A percentile compares a stretch with the other conserved stretches of the same genome.
Evolutionary conservation across 139 green algal genomes (phyloP).

Genomic region (Chlorella sp.): DNA sequence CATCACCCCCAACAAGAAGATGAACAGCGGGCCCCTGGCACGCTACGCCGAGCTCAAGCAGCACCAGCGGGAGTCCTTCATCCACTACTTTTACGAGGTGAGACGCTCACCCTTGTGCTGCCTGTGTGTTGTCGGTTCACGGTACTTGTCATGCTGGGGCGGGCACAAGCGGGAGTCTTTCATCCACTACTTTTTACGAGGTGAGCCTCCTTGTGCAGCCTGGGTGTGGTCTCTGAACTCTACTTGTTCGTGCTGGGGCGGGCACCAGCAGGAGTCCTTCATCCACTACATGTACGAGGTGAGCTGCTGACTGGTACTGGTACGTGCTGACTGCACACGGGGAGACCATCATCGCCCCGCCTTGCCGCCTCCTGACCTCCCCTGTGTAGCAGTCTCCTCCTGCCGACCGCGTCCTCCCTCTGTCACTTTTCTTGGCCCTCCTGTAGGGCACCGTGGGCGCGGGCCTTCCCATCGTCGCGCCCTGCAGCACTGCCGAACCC

Average conservation of each 20-base stretch:
- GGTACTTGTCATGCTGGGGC: too few species aligned
- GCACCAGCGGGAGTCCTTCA: slow-evolving; percentile 89
- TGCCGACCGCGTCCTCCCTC: too few species aligned
- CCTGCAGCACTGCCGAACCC: slow-evolving; percentile 87
- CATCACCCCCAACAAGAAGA: slow-evolving; percentile 98
- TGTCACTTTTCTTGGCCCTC: too few species aligned
- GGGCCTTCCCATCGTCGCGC: slow-evolving; percentile 96
- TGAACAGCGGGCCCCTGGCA: slow-evolving; percentile 83
- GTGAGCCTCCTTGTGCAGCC: slow-evolving; percentile 50
- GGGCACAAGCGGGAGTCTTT: slow-evolving; percentile 50
- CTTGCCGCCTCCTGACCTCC: too few species aligned
- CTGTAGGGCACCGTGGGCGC: slow-evolving; percentile 80
- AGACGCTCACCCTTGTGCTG: slow-evolving; percentile 19
- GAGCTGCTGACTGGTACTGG: too few species aligned
- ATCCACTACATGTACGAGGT: slow-evolving; percentile 97
- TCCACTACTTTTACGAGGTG: slow-evolving; percentile 97
- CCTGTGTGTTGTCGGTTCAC: too few species aligned
- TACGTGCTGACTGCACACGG: too few species aligned
- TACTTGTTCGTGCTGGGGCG: too few species aligned
- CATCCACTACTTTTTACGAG: slow-evolving; percentile 97
- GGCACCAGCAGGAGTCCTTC: slow-evolving; percentile 68
- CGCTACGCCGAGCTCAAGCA: slow-evolving; percentile 84
- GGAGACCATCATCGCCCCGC: too few species aligned
- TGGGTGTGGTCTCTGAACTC: neutral
- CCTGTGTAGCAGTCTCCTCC: too few species aligned